Percentiles rank a stretch among this genome's conserved stretches.
Evolutionary conservation across 2,329 filamentous ascomycete genomes (phyloP).

Genomic region (Neurospora sp.): DNA sequence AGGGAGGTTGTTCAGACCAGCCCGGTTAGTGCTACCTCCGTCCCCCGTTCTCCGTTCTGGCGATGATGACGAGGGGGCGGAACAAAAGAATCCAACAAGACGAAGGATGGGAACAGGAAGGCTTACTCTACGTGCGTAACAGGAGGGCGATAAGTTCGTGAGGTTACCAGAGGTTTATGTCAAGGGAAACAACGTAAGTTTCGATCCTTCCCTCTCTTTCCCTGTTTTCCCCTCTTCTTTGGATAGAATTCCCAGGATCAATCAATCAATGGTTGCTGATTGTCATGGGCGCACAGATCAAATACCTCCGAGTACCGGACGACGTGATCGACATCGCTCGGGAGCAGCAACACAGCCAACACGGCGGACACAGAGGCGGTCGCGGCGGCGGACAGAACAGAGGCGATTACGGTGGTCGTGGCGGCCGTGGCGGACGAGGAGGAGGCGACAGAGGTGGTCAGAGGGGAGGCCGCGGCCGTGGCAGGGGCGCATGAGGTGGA

Average conservation of each 20-base stretch:
- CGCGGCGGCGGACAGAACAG: slow-evolving; percentile 44
- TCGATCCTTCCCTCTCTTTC: not conserved
- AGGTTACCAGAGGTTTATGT: slow-evolving; percentile 90
- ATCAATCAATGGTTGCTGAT: slow-evolving; percentile 13
- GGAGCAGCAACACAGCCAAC: slow-evolving; percentile 75
- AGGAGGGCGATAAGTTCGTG: slow-evolving; percentile 91
- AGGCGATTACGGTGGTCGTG: slow-evolving; percentile 49
- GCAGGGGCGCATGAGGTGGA: slow-evolving; percentile 16
- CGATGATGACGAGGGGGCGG: not conserved
- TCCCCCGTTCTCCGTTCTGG: not conserved
- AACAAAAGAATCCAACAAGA: not conserved
- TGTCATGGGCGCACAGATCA: slow-evolving; percentile 58
- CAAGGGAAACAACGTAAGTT: slow-evolving; percentile 86
- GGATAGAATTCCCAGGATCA: not conserved
- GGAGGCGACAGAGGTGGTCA: slow-evolving; percentile 15
- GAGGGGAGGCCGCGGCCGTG: slow-evolving; percentile 33
- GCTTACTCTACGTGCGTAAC: not conserved
- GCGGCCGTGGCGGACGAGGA: slow-evolving; percentile 40
- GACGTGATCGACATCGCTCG: slow-evolving; percentile 92
- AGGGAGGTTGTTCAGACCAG: slow-evolving; percentile 97
- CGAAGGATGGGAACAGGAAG: slow-evolving; percentile 1
- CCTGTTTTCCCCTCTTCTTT: not conserved
- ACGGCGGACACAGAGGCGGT: slow-evolving; percentile 53
- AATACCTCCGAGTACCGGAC: slow-evolving; percentile 92
- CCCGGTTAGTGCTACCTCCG: slow-evolving; percentile 42